Evolutionary conservation across 2,329 filamentous ascomycete species (phyloP), one percentile per base, ranked within the genome.

Genomic region (Beauveria sp.): DNA sequence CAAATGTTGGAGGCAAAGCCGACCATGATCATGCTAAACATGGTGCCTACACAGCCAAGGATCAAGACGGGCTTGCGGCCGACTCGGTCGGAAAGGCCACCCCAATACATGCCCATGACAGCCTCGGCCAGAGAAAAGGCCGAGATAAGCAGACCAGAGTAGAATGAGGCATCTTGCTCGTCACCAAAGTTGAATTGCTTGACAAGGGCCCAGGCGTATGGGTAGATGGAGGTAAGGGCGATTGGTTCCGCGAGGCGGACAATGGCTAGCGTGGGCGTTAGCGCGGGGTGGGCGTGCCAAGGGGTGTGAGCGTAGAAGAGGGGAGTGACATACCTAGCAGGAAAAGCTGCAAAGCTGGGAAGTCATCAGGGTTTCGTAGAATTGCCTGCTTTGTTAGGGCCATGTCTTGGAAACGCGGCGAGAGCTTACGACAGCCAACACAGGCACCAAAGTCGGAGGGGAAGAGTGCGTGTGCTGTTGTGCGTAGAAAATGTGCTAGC

Each of bases 191-290:
- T 70, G 73, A 91, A 91, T 67, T 85, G 81, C 74, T 90, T 90
- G 66, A 93, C 87, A 67, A 93, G 85, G 63, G 88, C 83, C 89
- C 89, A 96, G 63, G 90, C 90, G 74, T 96, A 97, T 22, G 92
- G 92, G 69, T 93, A 96, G 74, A 96, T 94, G 70, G 90, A 94
- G 1, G 92, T 96, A 65, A 97, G 83, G 55, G 92, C 92, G 68
- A 97, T 93, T 24, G 92, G 92, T 75, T 97, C 92, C 58, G 92
- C 90, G 66, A 97, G 85, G 64, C 92, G 91, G 71, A 96, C 92
- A 79, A 96, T 91, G 72, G 91, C 92, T 96, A 61, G 18, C 6
- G 4, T 44, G 64, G 24, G 46, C 1, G 64, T 70, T 61, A 70
- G 65, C 55, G 51, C 37, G 50, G 50, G 40, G 56, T 41, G 43